Base-by-base conservation (phyloP, 2,329 filamentous ascomycete genomes). In the Raffaelea albimanens region DNA sequence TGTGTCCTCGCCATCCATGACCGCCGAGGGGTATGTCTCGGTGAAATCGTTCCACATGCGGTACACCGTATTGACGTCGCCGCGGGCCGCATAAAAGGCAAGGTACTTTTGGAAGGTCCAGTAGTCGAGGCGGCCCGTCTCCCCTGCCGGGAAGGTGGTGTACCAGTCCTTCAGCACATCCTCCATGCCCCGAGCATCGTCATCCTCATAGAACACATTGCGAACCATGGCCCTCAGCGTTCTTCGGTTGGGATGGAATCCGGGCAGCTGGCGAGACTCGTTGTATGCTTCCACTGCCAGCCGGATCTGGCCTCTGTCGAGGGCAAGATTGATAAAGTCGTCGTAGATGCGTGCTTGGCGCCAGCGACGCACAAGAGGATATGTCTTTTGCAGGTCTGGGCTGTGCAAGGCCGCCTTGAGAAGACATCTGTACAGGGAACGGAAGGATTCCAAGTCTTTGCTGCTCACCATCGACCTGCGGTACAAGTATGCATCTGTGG, bases 81-180 rank as follows among this genome's bases (percentile, higher is more conserved):
- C 75, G 4, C 61, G 60, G 8, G 57, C 51, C 14, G 74, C 71
- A 52, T 77, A 72, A 39, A 75, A 72, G 3, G 62, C 64, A 46
- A 78, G 60, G 50, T 67, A 75, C 53, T 65, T 72, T 49, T 70
- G 67, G 50, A 68, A 78, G 0, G 65, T 72, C 59, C 67, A 67
- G 47, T 61, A 57, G 39, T 69, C 66, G 31, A 76, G 61, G 2
- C 55, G 59, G 2, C 61, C 63, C 7, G 25, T 7, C 25, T 29
- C 13, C 7, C 7, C 25, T 7, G 7, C 25, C 25, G 7, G 25
- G 25, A 29, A 7, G 7, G 25, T 29, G 25, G 7, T 60, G 46
- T 69, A 61, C 70, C 72, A 79, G 53, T 80, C 76, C 10, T 64
- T 57, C 53, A 70, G 68, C 2, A 79, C 55, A 41, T 67, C 58